Conservation (phyloP, 2,329 filamentous ascomycete species). For the Xylariaceae sp. region DNA sequence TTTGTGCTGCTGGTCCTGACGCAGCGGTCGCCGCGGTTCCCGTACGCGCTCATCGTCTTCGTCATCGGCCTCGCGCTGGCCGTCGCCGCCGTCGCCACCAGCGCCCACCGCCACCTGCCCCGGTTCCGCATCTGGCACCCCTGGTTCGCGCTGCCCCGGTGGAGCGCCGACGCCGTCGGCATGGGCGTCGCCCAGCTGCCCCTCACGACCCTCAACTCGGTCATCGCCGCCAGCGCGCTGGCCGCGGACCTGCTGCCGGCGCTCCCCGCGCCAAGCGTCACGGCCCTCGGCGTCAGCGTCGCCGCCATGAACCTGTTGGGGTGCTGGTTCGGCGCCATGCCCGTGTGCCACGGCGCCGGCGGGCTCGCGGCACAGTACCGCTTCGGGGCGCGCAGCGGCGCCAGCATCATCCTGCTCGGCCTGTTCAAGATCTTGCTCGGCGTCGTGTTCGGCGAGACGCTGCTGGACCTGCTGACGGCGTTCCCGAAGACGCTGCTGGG, state of each 20-base stretch:
- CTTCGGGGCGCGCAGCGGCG: slow-evolving; percentile 87
- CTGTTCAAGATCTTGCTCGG: slow-evolving; percentile 75
- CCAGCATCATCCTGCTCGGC: slow-evolving; percentile 80
- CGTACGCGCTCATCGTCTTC: slow-evolving; percentile 78
- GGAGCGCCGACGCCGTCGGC: slow-evolving; percentile 45
- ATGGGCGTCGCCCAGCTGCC: slow-evolving; percentile 86
- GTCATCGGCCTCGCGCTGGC: slow-evolving; percentile 69
- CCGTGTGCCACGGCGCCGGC: slow-evolving; percentile 89
- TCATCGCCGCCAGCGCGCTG: slow-evolving; percentile 84
- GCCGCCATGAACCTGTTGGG: slow-evolving; percentile 80
- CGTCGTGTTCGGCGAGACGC: slow-evolving; percentile 70
- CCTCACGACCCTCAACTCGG: slow-evolving; percentile 88
- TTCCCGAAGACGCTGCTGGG: slow-evolving; percentile 82
- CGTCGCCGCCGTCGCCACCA: slow-evolving; percentile 42
- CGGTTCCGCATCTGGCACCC: slow-evolving; percentile 65
- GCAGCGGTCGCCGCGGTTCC: slow-evolving; percentile 65
- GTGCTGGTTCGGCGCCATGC: slow-evolving; percentile 91
- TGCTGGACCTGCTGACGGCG: slow-evolving; percentile 68
- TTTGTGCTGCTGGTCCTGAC: slow-evolving; percentile 73
- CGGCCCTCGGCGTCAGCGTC: slow-evolving; percentile 79
- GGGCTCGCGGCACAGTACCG: slow-evolving; percentile 88
- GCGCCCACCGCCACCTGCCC: slow-evolving; percentile 45
- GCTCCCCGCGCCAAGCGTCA: slow-evolving; percentile 69
- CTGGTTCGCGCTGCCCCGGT: slow-evolving; percentile 48
- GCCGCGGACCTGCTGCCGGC: slow-evolving; percentile 75